Base-by-base conservation (phyloP, 2,329 filamentous ascomycete genomes). In the Fusarium sp. region DNA sequence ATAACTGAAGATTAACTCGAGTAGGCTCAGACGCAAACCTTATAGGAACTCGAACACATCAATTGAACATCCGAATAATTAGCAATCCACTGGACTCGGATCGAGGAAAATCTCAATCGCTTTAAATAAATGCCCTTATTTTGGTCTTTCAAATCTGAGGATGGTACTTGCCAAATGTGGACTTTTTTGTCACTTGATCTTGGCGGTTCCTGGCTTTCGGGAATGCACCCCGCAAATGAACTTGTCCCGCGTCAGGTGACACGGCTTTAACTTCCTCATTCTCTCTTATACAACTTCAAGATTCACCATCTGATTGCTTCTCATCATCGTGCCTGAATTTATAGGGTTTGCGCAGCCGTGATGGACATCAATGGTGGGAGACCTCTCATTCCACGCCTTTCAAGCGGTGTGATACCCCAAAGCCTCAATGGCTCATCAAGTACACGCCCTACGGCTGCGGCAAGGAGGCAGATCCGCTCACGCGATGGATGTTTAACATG, bases 401-500 rank as follows among this genome's bases (percentile, higher is more conserved):
- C 57, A 52, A 64, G 53, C 53, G 60, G 59, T 33, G 46, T 59
- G 15, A 54, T 54, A 20, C 42, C 65, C 26, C 63, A 69, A 28
- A 46, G 23, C 16, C 36, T 52, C 5, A 31, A 56, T 7, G 46
- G 46, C 9, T 42, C 69, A 13, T 54, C 58, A 28, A 66, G 62
- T 34, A 45, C 57, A 30, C 62, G 70, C 26, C 47, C 71, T 33
- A 40, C 57, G 18, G 41, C 62, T 10, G 62, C 70, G 23, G 68
- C 68, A n/a, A 62, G 72, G 13, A 69, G 72, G 52, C 65, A 72
- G 42, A 71, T 72, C 36, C 72, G 73, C 49, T 75, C 73, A 37
- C 70, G 73, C 37, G 72, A 75, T 52, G 80, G 81, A 18, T 83
- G 81, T 69, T 69, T 82, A 67, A 83, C 80, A 33, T 83, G 81